Conservation (phyloP, 176 grass and related monocot species). For the Ananas comosus region DNA sequence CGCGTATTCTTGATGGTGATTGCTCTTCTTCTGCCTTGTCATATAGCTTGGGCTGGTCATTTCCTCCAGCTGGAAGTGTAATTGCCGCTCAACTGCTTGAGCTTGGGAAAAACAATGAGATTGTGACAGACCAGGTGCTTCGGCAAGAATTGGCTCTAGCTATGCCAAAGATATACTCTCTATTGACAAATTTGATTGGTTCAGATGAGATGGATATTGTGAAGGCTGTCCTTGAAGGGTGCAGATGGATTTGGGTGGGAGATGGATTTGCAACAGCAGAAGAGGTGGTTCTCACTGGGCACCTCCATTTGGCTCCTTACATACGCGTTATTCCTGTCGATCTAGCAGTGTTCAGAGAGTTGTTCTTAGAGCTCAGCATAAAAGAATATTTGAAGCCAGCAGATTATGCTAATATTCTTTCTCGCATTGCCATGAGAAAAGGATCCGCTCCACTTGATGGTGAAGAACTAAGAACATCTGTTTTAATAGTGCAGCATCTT, state of each 20-base stretch:
- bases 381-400: constrained; percentile 63
- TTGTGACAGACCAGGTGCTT: constrained; percentile 71
- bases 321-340: constrained; percentile 94
- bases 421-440: constrained; percentile 75
- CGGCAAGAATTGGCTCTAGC: constrained; percentile 79
- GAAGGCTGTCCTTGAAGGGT: constrained; percentile 83
- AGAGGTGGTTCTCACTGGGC: constrained; percentile 88
- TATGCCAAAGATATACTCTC: constrained; percentile 92
- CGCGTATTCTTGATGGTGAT: constrained; percentile 91
- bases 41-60: constrained; percentile 68
- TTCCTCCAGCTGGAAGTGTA: constrained; percentile 79
- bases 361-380: constrained; percentile 89
- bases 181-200: constrained; percentile 71
- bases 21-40: constrained; percentile 82
- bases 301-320: constrained; percentile 87
- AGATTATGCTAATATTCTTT: constrained; percentile 87
- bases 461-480: constrained; percentile 68
- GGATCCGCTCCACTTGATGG: constrained; percentile 50
- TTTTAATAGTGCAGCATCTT: constrained; percentile 84
- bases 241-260: constrained; percentile 97
- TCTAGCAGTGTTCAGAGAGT: constrained; percentile 88
- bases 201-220: constrained; percentile 99
- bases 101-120: constrained; percentile 94
- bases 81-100: constrained; percentile 98
- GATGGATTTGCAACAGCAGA: constrained; percentile 87